Conservation (phyloP, 2,329 filamentous ascomycete species). For the Lomentospora prolificans region DNA sequence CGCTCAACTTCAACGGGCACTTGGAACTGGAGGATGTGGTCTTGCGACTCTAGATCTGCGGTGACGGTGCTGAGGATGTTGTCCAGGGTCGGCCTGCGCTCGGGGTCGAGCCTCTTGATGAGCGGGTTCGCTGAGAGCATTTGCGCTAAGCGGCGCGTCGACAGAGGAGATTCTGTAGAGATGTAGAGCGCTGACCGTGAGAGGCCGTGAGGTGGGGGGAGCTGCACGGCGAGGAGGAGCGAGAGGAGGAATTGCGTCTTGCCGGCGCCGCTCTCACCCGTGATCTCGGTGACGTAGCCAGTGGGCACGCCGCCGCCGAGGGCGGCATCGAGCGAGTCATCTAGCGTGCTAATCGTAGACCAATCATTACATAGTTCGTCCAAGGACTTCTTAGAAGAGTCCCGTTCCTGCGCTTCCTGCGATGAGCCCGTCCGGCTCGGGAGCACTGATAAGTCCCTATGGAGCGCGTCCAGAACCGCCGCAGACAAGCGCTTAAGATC, state of each 20-base stretch:
- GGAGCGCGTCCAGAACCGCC: slow-evolving; percentile 57
- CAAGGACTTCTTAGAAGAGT: slow-evolving; percentile 1
- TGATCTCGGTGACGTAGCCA: slow-evolving; percentile 78
- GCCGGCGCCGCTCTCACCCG: slow-evolving; percentile 85
- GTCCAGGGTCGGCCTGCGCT: slow-evolving; percentile 52
- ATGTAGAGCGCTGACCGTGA: slow-evolving; percentile 78
- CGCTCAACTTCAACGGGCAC: slow-evolving; percentile 74
- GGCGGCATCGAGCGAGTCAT: slow-evolving; percentile 56
- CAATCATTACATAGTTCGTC: slow-evolving; percentile 21
- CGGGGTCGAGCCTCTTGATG: slow-evolving; percentile 30
- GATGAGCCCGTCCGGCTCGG: slow-evolving; percentile 1
- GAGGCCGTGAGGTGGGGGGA: slow-evolving; percentile 62
- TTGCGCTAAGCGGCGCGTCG: slow-evolving; percentile 72
- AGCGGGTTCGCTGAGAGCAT: slow-evolving; percentile 60
- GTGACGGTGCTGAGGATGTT: slow-evolving; percentile 72
- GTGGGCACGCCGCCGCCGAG: slow-evolving; percentile 73
- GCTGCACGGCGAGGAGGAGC: slow-evolving; percentile 74
- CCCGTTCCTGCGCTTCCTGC: neutral
- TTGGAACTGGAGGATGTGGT: slow-evolving; percentile 89
- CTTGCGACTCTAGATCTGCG: slow-evolving; percentile 86
- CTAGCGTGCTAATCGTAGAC: slow-evolving; percentile 68
- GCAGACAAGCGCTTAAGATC: slow-evolving; percentile 68
- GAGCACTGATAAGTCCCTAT: slow-evolving; percentile 41
- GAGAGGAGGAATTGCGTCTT: slow-evolving; percentile 91
- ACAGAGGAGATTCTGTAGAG: slow-evolving; percentile 79